Evolutionary conservation across 1,139 yeast species (phyloP).

Genomic region (Diutina catenulata): DNA sequence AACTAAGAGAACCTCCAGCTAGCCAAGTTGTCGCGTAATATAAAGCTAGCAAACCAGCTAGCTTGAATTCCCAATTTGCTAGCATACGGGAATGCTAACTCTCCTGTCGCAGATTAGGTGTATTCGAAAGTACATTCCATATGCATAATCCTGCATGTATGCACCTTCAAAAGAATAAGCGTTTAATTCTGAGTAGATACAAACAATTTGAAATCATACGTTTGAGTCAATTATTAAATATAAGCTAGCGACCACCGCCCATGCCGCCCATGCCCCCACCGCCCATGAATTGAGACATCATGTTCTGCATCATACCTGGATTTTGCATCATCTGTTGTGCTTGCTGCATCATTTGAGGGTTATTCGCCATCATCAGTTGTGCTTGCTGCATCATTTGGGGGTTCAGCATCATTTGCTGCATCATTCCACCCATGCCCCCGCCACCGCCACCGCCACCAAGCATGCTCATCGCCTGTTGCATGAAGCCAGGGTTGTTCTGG

Average conservation of each 20-base stretch:
- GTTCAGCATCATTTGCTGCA: constrained; percentile 38
- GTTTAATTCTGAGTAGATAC: too few relatives aligned
- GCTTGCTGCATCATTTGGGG: constrained; percentile 24
- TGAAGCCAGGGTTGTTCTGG: constrained; percentile 40
- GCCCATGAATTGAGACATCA: constrained; percentile 54
- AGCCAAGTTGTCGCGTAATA: constrained; percentile 1
- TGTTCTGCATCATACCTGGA: constrained; percentile 57
- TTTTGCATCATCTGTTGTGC: constrained; percentile 41
- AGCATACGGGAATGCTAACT: too few relatives aligned
- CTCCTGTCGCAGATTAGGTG: too few relatives aligned
- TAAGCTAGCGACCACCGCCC: too few relatives aligned
- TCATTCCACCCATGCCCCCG: constrained; percentile 23
- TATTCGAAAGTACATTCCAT: too few relatives aligned
- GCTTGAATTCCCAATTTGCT: constrained; percentile 4
- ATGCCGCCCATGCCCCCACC: constrained; percentile 31
- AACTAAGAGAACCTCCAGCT: too few relatives aligned
- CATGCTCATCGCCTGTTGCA: constrained; percentile 42
- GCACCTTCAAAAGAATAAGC: too few relatives aligned
- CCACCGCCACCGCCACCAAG: constrained; percentile 26
- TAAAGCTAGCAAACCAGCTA: background rate
- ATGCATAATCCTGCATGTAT: too few relatives aligned
- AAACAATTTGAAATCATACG: too few relatives aligned
- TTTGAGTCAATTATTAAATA: too few relatives aligned
- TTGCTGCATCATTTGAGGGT: constrained; percentile 62
- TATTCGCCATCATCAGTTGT: constrained; percentile 48